Conservation (phyloP, 2,329 filamentous ascomycete genomes). For the Arthrocladium fulminans region DNA sequence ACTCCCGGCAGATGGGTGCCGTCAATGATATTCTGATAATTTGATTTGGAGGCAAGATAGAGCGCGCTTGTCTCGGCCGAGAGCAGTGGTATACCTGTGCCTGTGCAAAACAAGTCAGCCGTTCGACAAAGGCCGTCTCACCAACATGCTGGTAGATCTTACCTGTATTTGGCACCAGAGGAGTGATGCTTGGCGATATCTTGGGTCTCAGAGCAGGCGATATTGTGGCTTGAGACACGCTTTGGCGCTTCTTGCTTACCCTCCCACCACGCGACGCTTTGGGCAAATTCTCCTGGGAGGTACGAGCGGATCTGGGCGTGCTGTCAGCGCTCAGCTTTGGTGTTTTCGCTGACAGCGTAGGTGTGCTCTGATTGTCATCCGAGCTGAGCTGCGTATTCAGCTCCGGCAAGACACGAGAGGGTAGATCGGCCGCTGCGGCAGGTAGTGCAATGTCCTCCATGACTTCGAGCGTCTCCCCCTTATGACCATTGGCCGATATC, state of each 20-base stretch:
- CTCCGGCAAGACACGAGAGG: conserved; percentile 40
- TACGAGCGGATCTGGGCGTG: conserved; percentile 25
- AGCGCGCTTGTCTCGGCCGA: conserved; percentile 56
- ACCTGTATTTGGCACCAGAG: conserved; percentile 65
- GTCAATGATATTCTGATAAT: conserved; percentile 95
- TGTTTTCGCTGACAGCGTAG: conserved; percentile 56
- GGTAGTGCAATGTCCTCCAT: conserved; percentile 65
- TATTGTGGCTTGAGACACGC: conserved; percentile 62
- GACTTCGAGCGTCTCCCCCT: conserved; percentile 27
- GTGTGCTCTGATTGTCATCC: conserved; percentile 45
- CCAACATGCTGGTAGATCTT: conserved; percentile 27
- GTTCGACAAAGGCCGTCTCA: conserved; percentile 17
- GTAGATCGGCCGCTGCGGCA: conserved; percentile 54
- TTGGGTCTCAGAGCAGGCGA: conserved; percentile 79
- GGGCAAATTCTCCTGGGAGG: conserved; percentile 23
- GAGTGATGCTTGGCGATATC: conserved; percentile 92
- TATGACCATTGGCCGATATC: conserved; percentile 19
- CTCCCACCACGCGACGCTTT: conserved; percentile 34
- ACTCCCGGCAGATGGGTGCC: conserved; percentile 85
- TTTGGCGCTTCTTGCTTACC: conserved; percentile 59
- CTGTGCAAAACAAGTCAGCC: conserved; percentile 14
- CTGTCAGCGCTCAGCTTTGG: conserved; percentile 50
- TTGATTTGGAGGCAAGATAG: conserved; percentile 85
- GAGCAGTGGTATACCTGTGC: conserved; percentile 30
- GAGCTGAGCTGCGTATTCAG: conserved; percentile 37